Evolutionary conservation across 345 rosid genomes (phyloP), one percentile per base, ranked within the genome.

Genomic region (Odontarrhena argentea): DNA sequence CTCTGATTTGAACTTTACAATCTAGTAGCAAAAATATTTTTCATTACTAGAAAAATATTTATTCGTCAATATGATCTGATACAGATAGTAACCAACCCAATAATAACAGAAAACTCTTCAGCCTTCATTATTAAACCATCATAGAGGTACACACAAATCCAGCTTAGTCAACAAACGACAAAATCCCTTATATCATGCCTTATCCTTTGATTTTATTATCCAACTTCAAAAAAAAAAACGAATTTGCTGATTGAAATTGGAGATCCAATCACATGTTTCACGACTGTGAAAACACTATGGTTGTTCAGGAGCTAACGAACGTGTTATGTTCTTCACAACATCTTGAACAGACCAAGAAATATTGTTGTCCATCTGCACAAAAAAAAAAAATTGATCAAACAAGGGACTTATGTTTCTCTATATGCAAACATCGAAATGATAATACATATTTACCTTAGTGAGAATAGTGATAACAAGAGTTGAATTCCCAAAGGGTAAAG

Each of bases 401-500:
- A 28, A 28, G 32, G 32, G 5, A 43, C 1, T 40, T 24, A 36
- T 9, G 25, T 44, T 9, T 51, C 8, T 43, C 18, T 24, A 35
- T 13, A 30, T 4, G 45, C 7, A 12, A 50, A 62, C 22, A 49
- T 36, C 12, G 42, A 65, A 25, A 34, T 51, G 34, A 2, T 48
- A 38, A 35, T 4, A 59, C 24, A 59, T 30, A 56, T 7, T 54
- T 82, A 89, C 96, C 96, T 81, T 78, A 28, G 85, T 72, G 51
- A 85, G 76, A 14, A 89, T 70, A 46, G 89, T 87, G 34, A 87
- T 63, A 55, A 87, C 88, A n/a, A 87, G 80, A 38, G 80, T 76
- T 53, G 85, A 83, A 45, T 35, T 79, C 7, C 96, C 96, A 67
- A 90, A 87, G 1, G 88, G 82, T 71, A 87, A 66, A 74, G 75